Base-by-base conservation (phyloP, 805 yeast species). In the Nakazawaea siamensis region DNA sequence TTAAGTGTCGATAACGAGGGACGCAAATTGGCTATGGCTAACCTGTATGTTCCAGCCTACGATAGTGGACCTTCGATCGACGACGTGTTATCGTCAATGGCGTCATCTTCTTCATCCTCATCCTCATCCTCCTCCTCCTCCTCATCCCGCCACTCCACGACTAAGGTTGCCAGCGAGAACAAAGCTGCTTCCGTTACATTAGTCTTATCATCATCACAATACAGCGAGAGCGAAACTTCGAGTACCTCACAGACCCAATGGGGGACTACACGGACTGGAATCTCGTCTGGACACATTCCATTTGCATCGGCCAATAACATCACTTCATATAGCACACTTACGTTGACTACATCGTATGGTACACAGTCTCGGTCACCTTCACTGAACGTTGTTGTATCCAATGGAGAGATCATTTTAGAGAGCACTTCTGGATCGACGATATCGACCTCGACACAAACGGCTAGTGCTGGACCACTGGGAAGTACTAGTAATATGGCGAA, bases 1-100 rank as follows among this genome's bases (percentile, higher is more conserved):
- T 39, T 80, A 25, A 88, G 79, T 0, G 76, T 78, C 25, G 86
- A 81, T 51, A 64, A 73, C 42, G 85, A 68, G 12, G 72, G 71
- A 14, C 51, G 60, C 18, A 57, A 58, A 16, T 49, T 80, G 18
- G 92, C 80, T 1, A 33, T 81, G 33, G 83, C 76, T 1, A 66
- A 66, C 31, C 62, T 78, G 21, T 29, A 35, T 12, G 29, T 36
- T 12, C 29, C 21, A 12, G 12, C 18, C 4, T 19, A 24, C 21
- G 36, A 29, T 5, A 34, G 23, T 30, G 32, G 28, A 5, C 18
- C 13, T 24, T 27, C 18, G n/a, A n/a, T 29, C 4, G 24, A 15
- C 4, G 25, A 30, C n/a, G 10, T 15, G 4, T 4, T 26, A 2
- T 24, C 18, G 7, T 31, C 35, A 6, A 29, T 28, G 16, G 21